Evolutionary conservation across 75 land plant genomes (phyloP), one percentile per base, ranked within the genome.

Genomic region (Adiantum capillusveneris): DNA sequence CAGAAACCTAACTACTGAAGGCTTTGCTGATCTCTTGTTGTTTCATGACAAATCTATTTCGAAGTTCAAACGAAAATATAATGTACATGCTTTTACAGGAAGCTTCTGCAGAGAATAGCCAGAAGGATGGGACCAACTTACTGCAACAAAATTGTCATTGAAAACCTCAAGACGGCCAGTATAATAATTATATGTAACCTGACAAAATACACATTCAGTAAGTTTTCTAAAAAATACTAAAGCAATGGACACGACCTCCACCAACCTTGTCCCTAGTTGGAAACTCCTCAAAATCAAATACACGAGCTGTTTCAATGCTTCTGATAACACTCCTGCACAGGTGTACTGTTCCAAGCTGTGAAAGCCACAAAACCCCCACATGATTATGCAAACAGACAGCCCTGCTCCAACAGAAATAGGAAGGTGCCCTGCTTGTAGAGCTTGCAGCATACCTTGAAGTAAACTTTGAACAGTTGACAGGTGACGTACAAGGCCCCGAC

Each of bases 171-270:
- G 62, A 29, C 99, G 99, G 7, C 99, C 99, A 31, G 99, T 95
- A 63, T 95, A 95, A 52, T 95, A 95, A 86, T 87, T 95, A 70
- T 95, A 95, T 0, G 97, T 95, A 24, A 95, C 99, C 98, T 93
- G 78, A 29, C 58, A 30, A n/a, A 2, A 55, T 53, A 41, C 53
- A 3, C 37, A 12, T 7, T 36, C 1, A 30, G 36, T 34, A 50
- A 58, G 19, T 36, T 29, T 2, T n/a, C 53, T 21, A 11, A 14
- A 21, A 46, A 46, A 30, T 55, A 18, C 5, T 55, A 22, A 26
- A 55, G 11, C 21, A 14, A 24, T 3, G 21, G 25, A 46, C 18
- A 21, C 5, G 50, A 2, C 50, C 5, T 18, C 5, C 5, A 19
- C 27, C 7, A 18, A 91, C 97, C 88, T 80, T 84, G 50, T 94